Evolutionary conservation across 768 basidiomycete genomes (phyloP).

Genomic region (Plicaturopsis crispa): DNA sequence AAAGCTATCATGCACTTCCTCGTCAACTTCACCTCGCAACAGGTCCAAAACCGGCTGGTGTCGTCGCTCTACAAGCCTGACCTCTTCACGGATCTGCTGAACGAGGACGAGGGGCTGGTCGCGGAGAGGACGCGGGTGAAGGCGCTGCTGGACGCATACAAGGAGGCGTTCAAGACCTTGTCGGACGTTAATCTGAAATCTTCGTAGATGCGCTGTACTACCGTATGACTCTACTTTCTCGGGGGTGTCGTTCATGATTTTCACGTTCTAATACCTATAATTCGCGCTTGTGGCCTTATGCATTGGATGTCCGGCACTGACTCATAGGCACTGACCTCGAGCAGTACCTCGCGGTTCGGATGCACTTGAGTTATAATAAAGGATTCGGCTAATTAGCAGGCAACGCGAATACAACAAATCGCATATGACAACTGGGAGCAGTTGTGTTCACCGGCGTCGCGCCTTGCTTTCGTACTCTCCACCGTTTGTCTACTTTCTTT

Average conservation of each 20-base stretch:
- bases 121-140: conserved; percentile 92
- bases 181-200: conserved; percentile 78
- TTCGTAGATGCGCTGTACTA: conserved; percentile 28
- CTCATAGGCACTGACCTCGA: no score
- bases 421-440: no score
- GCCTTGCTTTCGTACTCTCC: no score
- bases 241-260: no score
- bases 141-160: conserved; percentile 91
- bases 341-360: no score
- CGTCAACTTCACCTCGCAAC: conserved; percentile 94
- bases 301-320: no score
- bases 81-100: conserved; percentile 81
- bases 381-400: no score
- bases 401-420: no score
- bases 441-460: no score
- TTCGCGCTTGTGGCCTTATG: background rate
- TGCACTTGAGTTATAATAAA: no score
- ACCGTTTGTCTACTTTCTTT: no score
- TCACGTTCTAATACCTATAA: background rate
- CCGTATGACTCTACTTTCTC: no score
- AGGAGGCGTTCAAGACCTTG: conserved; percentile 83
- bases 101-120: conserved; percentile 93
- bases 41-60: conserved; percentile 96
- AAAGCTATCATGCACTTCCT: conserved; percentile 99
- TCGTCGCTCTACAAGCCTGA: conserved; percentile 92